These are phyloP conservation scores for Emergomyces orientalis DNA, from an alignment of 2,329 filamentous ascomycete genomes.

Conservation along the genomic window DNA sequence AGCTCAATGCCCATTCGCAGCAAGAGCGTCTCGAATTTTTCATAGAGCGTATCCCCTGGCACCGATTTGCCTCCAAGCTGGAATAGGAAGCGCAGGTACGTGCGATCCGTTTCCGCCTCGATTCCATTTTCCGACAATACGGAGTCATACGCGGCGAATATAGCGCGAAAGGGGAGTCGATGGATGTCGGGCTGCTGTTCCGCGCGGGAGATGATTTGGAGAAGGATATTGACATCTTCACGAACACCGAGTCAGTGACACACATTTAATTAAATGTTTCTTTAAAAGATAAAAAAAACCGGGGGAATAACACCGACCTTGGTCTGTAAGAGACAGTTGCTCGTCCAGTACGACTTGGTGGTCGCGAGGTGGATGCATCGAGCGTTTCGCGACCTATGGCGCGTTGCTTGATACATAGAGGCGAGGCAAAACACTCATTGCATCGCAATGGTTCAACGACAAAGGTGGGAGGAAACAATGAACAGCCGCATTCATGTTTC, in stretches of 20 bases:
- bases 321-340: slow-evolving; percentile 47
- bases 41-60: slow-evolving; percentile 50
- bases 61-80: slow-evolving; percentile 57
- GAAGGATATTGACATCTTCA: slow-evolving; percentile 67
- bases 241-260: slow-evolving; percentile 4
- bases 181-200: slow-evolving; percentile 57
- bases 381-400: slow-evolving; percentile 39
- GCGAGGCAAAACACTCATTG: slow-evolving; percentile 25
- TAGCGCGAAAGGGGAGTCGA: slow-evolving; percentile 61
- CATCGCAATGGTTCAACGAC: slow-evolving; percentile 27
- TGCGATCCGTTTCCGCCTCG: slow-evolving; percentile 62
- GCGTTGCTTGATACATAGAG: slow-evolving; percentile 38
- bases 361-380: slow-evolving; percentile 42
- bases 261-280: slow-evolving; percentile 1
- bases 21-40: slow-evolving; percentile 62
- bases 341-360: slow-evolving; percentile 34
- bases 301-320: slow-evolving; percentile 38
- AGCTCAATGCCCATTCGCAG: slow-evolving; percentile 61
- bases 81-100: slow-evolving; percentile 69
- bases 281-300: slow-evolving; percentile 6
- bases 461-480: slow-evolving; percentile 9
- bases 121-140: slow-evolving; percentile 62
- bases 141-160: slow-evolving; percentile 72
- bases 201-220: slow-evolving; percentile 64
- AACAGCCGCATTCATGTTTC: slow-evolving; percentile 7